These are phyloP conservation scores for Mastigamoeba balamuthi DNA, from an alignment of 78 protist species.

Conservation along the genomic window DNA sequence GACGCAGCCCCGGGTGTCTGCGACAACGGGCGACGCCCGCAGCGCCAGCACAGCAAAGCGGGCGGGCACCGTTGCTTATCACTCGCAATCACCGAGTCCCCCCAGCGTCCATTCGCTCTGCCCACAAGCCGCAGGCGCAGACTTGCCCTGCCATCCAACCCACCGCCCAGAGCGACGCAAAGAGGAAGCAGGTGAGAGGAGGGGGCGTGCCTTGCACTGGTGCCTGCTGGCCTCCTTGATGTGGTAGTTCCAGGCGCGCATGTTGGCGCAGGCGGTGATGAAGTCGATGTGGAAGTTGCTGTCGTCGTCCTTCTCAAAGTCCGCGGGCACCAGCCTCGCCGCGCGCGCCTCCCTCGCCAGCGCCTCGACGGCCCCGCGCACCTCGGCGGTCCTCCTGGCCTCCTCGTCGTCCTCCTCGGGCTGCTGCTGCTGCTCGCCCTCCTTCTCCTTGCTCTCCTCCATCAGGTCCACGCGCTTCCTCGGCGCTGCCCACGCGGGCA, in stretches of 20 bases:
- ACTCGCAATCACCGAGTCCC: too few relatives aligned
- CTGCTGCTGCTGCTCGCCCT: background rate
- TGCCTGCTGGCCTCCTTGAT: constrained; percentile 48
- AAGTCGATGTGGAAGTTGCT: constrained; percentile 56
- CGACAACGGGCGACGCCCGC: too few relatives aligned
- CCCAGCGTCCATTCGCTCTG: too few relatives aligned
- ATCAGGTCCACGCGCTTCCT: background rate
- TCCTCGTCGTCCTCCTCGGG: constrained; percentile 1
- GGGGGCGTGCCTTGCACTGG: background rate
- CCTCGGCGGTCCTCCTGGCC: background rate
- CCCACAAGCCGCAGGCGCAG: too few relatives aligned
- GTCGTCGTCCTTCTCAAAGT: constrained; percentile 63
- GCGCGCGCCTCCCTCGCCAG: background rate
- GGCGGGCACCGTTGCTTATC: too few relatives aligned
- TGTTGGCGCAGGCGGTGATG: constrained; percentile 40
- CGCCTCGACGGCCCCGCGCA: background rate
- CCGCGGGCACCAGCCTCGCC: background rate
- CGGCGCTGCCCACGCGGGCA: background rate
- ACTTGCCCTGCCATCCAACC: too few relatives aligned
- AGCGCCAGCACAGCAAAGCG: too few relatives aligned
- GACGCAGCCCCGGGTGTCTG: too few relatives aligned
- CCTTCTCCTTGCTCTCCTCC: constrained; percentile 1
- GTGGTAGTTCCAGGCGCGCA: constrained; percentile 61
- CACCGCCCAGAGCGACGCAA: too few relatives aligned
- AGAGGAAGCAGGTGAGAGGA: too few relatives aligned